Conservation (phyloP, 2,329 filamentous ascomycete genomes). For the Fusarium falciforme region DNA sequence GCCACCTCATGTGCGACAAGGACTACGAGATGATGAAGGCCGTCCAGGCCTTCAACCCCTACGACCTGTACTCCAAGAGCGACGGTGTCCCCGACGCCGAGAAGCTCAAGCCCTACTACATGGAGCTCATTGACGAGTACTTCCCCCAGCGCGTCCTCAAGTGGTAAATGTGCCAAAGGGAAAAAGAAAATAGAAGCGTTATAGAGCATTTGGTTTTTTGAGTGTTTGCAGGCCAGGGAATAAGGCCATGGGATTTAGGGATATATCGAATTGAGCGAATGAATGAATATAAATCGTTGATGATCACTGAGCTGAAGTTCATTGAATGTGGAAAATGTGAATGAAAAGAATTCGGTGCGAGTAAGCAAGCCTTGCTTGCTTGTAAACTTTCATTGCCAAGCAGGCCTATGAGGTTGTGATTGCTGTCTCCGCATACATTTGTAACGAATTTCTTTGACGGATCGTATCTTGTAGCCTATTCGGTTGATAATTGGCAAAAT, state of each 20-base stretch:
- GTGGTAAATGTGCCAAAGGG: constrained; percentile 46
- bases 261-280: constrained; percentile 22
- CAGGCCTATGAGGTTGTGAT: too few relatives aligned
- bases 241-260: constrained; percentile 12
- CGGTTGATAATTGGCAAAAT: too few relatives aligned
- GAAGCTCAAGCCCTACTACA: constrained; percentile 72
- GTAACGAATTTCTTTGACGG: too few relatives aligned
- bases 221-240: constrained; percentile 5
- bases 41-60: constrained; percentile 89
- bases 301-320: background rate
- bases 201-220: constrained; percentile 3
- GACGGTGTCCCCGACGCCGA: constrained; percentile 82
- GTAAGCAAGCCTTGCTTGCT: background rate
- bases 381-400: too few relatives aligned
- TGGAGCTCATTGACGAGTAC: constrained; percentile 57
- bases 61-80: constrained; percentile 92
- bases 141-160: constrained; percentile 54
- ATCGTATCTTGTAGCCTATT: too few relatives aligned
- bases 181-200: constrained; percentile 9
- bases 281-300: constrained; percentile 23
- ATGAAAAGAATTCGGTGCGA: too few relatives aligned
- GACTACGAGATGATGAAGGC: constrained; percentile 84
- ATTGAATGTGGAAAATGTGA: background rate
- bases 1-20: constrained; percentile 84
- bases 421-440: too few relatives aligned